Evolutionary conservation across 176 grass and related monocot species (phyloP).

Genomic region (Carex cristatella): DNA sequence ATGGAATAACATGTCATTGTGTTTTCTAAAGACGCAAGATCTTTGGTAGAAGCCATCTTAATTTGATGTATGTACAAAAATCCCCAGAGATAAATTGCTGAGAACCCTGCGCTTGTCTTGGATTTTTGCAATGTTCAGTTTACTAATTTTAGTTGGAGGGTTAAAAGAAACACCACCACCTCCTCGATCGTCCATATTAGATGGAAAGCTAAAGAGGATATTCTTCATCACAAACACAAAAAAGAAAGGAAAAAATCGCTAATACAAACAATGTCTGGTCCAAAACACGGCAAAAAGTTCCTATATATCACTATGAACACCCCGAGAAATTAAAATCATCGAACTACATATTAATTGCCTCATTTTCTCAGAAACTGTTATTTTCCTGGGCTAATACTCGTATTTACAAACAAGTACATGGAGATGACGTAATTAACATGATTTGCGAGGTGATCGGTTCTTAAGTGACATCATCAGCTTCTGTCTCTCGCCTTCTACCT

Average conservation of each 20-base stretch:
- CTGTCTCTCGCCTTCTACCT: slow-evolving; percentile 86
- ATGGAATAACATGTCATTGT: too few relatives aligned
- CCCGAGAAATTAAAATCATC: slow-evolving; percentile 20
- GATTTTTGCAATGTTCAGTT: not conserved
- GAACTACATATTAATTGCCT: not conserved
- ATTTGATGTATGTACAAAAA: not conserved
- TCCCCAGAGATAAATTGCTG: not conserved
- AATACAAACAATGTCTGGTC: not conserved
- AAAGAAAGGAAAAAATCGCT: not conserved
- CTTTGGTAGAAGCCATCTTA: not conserved
- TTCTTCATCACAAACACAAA: not conserved
- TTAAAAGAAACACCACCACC: not conserved
- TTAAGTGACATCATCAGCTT: slow-evolving; percentile 78
- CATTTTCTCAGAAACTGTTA: slow-evolving; percentile 4
- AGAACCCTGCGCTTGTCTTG: not conserved
- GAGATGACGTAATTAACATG: slow-evolving; percentile 23
- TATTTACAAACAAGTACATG: slow-evolving; percentile 17
- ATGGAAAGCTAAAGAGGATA: not conserved
- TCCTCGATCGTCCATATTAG: not conserved
- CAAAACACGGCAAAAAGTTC: slow-evolving; percentile 19
- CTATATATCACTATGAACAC: slow-evolving; percentile 25
- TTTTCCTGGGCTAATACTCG: not conserved
- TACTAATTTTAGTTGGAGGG: not conserved
- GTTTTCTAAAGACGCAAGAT: not conserved
- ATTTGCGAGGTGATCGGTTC: slow-evolving; percentile 35